Conservation (phyloP, 1,139 yeast species). For the Keqinozyma sinolaborantium region DNA sequence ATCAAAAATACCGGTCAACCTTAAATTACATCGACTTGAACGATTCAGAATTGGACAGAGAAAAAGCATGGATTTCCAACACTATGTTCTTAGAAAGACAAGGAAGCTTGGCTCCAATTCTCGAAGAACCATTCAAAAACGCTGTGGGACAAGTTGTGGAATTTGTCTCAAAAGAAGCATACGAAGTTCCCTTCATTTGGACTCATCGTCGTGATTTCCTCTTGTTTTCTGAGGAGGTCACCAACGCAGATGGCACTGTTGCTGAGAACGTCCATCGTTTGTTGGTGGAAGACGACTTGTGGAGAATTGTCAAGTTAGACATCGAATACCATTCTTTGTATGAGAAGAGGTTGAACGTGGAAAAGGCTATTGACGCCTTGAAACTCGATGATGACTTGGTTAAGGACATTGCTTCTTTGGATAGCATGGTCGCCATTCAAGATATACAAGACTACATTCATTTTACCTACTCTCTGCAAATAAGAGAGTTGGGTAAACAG, state of each 20-base stretch:
- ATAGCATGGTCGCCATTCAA: conserved; percentile 75
- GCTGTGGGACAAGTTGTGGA: conserved; percentile 78
- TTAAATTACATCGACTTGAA: conserved; percentile 65
- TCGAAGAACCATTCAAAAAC: conserved; percentile 58
- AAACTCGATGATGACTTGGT: conserved; percentile 55
- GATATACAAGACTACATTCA: conserved; percentile 83
- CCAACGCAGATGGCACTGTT: conserved; percentile 40
- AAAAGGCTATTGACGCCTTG: conserved; percentile 54
- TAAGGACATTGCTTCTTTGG: conserved; percentile 56
- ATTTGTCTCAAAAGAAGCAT: conserved; percentile 71
- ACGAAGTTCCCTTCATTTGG: conserved; percentile 97
- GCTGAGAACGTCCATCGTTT: conserved; percentile 49
- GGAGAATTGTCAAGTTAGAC: conserved; percentile 87
- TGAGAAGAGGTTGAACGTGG: conserved; percentile 68
- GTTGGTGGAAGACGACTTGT: conserved; percentile 78
- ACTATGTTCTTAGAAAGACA: conserved; percentile 52
- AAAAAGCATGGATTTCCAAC: conserved; percentile 76
- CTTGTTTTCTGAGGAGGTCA: conserved; percentile 54
- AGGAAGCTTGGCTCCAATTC: conserved; percentile 28
- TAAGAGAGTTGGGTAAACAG: conserved; percentile 40
- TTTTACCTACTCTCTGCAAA: conserved; percentile 73
- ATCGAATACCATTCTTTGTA: conserved; percentile 84
- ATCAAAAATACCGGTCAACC: conserved; percentile 66
- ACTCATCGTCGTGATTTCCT: conserved; percentile 90
- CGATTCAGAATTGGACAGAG: conserved; percentile 65